Evolutionary conservation across 1,139 yeast species (phyloP), one percentile per base, ranked within the genome.

Genomic region (Suhomyces guaymorum): DNA sequence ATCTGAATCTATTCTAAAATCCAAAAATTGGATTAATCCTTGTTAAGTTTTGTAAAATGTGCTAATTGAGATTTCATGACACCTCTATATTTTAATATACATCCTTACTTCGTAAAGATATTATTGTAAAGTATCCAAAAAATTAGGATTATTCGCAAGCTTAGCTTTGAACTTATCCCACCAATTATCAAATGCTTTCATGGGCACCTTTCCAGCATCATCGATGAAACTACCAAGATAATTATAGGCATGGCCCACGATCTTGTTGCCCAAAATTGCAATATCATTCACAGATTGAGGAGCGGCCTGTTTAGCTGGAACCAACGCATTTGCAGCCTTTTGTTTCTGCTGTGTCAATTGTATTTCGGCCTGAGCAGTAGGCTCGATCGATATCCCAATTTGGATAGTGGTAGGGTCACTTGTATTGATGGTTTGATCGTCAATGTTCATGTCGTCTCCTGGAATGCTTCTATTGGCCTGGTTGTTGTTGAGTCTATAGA

Each of bases 131-230:
- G 35, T 63, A 43, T 86, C 87, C 33, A 92, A 61, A 53, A 88
- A 92, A 37, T 76, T 77, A 1, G 97, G 97, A 55, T 94, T 94
- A 44, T 82, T 82, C 12, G 78, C 72, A 38, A 92, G 54, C 52
- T 84, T 82, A 10, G 76, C 63, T 57, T 77, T 84, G 63, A 92
- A 94, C 61, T 89, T 92, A 44, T 75, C 81, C 97, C 98, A 90
- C 99, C 99, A 92, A 24, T 78, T 82, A 56, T 92, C 95, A 53
- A 92, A 90, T 30, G 82, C 87, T 53, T 82, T 85, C 58, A 92
- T 86, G 3, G 94, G 87, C 5, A 90, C 96, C 49, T 78, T 85
- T 1, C 95, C 95, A 18, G 75, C 67, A 6, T 64, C 59, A 51
- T 87, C 95, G 10, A 89, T 74, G 54, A 90, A 92, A 15, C 97